A percentile compares a stretch with the other conserved stretches of the same genome.
Evolutionary conservation across 192 early-diverging fungal species (phyloP).

Genomic region (Podila verticillata): DNA sequence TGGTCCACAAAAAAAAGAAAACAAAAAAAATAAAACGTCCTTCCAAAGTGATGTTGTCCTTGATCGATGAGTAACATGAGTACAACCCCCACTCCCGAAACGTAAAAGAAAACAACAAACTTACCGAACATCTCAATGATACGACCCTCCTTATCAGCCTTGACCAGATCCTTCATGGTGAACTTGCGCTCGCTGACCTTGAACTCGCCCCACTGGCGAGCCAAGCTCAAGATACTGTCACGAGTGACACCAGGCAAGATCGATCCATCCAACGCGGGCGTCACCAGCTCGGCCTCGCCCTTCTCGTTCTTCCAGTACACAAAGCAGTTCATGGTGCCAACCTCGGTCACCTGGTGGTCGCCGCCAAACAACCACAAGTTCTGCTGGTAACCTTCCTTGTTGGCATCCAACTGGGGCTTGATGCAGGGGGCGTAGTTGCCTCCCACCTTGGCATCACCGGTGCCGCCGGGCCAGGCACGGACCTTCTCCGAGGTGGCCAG

Average conservation of each 20-base stretch:
- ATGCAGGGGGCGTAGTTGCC: slow-evolving; percentile 89
- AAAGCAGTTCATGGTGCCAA: slow-evolving; percentile 98
- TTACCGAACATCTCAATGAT: slow-evolving; percentile 92
- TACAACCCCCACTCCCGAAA: not conserved
- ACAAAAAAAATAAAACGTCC: not conserved
- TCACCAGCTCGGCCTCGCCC: slow-evolving; percentile 86
- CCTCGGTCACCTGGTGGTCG: slow-evolving; percentile 90
- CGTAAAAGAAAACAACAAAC: not conserved
- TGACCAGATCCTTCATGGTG: slow-evolving; percentile 79
- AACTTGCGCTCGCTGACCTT: slow-evolving; percentile 87
- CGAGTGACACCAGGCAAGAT: slow-evolving; percentile 97
- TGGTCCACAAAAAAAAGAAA: not conserved
- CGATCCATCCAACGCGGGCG: slow-evolving; percentile 92
- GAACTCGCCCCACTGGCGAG: slow-evolving; percentile 86
- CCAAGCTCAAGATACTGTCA: slow-evolving; percentile 86
- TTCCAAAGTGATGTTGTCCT: too few relatives aligned
- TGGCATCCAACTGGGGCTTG: slow-evolving; percentile 85
- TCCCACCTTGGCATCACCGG: slow-evolving; percentile 93
- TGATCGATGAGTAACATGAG: slow-evolving; percentile 15
- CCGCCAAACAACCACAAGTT: slow-evolving; percentile 95
- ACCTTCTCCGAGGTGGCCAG: slow-evolving; percentile 87
- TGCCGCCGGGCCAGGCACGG: slow-evolving; percentile 95
- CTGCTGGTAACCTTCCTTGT: slow-evolving; percentile 90
- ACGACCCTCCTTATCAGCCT: slow-evolving; percentile 81
- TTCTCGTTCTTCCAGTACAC: slow-evolving; percentile 85